phyloP scores from a whole-genome alignment of 208 protist genomes.

The Phytomonas francai region DNA sequence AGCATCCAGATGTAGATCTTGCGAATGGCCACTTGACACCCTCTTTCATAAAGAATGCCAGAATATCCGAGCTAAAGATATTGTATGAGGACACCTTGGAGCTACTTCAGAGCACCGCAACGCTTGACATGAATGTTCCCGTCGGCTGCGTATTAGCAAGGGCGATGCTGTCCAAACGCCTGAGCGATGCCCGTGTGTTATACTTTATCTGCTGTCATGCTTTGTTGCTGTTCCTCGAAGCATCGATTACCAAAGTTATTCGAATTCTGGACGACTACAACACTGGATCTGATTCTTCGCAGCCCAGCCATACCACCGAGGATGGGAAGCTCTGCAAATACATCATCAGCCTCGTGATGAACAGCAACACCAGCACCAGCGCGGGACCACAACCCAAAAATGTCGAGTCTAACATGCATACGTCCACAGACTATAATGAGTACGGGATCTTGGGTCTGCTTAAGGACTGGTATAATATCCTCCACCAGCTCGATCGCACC shows the following conservation, averaged over 20 bases:
- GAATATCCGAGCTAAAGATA: neutral
- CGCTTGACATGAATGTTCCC: neutral
- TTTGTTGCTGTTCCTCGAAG: conserved; percentile 16
- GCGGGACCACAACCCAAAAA: too few relatives aligned
- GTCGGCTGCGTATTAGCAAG: conserved; percentile 1
- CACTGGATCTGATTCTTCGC: too few relatives aligned
- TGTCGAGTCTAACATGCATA: too few relatives aligned
- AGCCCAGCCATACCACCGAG: too few relatives aligned
- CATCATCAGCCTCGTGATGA: neutral
- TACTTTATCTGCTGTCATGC: conserved; percentile 15
- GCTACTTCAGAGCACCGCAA: conserved; percentile 22
- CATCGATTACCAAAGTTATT: too few relatives aligned
- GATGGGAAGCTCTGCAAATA: too few relatives aligned
- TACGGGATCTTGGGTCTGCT: neutral
- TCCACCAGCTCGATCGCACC: conserved; percentile 26
- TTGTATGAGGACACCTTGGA: conserved; percentile 26
- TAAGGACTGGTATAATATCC: conserved; percentile 12
- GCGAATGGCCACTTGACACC: neutral
- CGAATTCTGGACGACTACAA: too few relatives aligned
- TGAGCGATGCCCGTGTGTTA: conserved; percentile 14
- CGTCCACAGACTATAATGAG: too few relatives aligned
- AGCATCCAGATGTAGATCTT: neutral
- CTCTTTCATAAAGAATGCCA: neutral
- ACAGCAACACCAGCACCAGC: conserved; percentile 2
- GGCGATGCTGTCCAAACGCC: neutral